phyloP scores from a whole-genome alignment of 192 early-diverging fungal species.

The Gaertneriomyces semiglobifer region DNA sequence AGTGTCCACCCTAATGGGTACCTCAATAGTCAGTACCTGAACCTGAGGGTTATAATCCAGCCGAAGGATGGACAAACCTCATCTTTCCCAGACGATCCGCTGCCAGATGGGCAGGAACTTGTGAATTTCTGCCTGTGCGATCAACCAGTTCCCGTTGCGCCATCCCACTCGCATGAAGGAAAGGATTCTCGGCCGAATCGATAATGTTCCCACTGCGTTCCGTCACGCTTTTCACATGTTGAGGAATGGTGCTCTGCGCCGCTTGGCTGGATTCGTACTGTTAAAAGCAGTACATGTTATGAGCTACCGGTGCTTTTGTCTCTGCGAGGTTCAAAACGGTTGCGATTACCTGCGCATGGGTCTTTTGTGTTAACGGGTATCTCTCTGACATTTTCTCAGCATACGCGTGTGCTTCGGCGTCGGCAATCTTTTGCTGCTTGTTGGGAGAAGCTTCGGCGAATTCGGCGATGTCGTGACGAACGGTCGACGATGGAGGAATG shows the following conservation, averaged over 20 bases:
- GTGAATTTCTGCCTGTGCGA: neutral
- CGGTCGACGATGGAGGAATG: neutral
- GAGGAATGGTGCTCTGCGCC: neutral
- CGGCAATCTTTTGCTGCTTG: neutral
- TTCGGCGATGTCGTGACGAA: neutral
- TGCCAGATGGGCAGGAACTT: neutral
- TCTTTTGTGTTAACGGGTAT: neutral
- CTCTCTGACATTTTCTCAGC: neutral
- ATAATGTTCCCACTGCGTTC: neutral
- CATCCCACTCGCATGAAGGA: neutral
- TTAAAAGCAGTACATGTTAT: no score
- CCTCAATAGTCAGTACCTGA: no score
- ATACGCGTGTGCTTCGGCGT: neutral
- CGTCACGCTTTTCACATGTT: neutral
- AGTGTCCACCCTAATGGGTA: neutral
- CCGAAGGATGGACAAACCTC: neutral
- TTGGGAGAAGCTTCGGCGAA: neutral
- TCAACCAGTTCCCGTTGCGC: neutral
- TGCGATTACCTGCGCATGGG: neutral
- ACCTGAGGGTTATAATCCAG: no score
- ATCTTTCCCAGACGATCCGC: neutral
- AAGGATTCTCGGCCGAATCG: neutral
- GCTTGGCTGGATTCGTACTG: no score
- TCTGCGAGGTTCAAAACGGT: no score
- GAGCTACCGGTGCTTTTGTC: no score